Base-by-base conservation (phyloP, 1,284 basidiomycete species). In the Apiotrichum siamense region DNA sequence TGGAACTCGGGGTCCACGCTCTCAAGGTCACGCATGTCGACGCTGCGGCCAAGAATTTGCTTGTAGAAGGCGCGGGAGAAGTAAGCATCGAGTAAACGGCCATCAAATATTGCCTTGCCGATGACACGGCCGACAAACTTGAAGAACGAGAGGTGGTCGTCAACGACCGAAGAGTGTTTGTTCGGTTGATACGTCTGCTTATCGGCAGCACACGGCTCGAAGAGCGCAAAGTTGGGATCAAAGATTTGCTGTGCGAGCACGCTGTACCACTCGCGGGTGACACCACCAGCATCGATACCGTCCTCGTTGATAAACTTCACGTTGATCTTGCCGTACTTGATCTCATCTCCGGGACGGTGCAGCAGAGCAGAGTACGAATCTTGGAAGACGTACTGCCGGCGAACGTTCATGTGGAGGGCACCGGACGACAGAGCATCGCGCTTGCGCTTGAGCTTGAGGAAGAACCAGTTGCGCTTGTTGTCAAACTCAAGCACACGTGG, bases 381-480 rank as follows among this genome's bases (percentile, higher is more conserved):
- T 69, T 97, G 90, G 66, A 99, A 98, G 9, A 98, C 91, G 49
- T 91, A 86, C 48, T 88, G 84, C 37, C 96, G 80, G 25, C 96
- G 86, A 40, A 99, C 87, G 59, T 92, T 96, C 59, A 99, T 78
- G 66, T 93, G 89, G 39, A 99, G 77, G 0, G 88, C 87, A 27
- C 82, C 79, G 56, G 90, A 83, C 2, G 57, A 54, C 60, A 90
- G 86, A 24, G 88, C 81, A 32, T 82, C 77, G 54, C 85, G 82
- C 43, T 88, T 86, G 47, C 88, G 85, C 71, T 96, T 92, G 17
- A 98, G 80, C 71, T 97, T 92, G 74, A 97, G 94, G 58, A 84
- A 87, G 78, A 98, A 98, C 78, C 94, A 98, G 67, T 93, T 96
- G 48, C 96, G 84, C 78, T 98, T 98, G 83, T 98, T 98, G 79